Evolutionary conservation across 176 grass and related monocot species (phyloP).

Genomic region (Cenchrus fungigraminus): DNA sequence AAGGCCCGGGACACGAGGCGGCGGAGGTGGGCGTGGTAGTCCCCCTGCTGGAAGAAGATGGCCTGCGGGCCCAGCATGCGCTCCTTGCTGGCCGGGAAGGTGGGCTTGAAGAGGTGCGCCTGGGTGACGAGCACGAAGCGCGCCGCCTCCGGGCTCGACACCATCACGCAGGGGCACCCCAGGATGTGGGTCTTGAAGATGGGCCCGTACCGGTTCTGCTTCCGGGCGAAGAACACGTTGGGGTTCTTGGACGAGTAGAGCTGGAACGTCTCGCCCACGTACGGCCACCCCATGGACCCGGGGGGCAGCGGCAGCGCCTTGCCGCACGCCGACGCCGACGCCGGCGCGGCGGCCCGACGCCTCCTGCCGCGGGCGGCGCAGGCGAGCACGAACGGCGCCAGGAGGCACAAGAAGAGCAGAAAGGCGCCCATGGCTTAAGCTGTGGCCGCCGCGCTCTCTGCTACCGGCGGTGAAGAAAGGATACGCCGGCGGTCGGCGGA

Average conservation of each 20-base stretch:
- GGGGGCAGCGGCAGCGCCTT: conserved; percentile 69
- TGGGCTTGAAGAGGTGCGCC: conserved; percentile 98
- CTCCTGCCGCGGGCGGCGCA: conserved; percentile 23
- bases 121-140: conserved; percentile 88
- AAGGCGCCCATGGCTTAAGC: conserved; percentile 42
- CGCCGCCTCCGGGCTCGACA: conserved; percentile 96
- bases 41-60: conserved; percentile 98
- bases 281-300: conserved; percentile 93
- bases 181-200: conserved; percentile 98
- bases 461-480: not conserved
- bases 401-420: conserved; percentile 47
- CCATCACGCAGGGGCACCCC: conserved; percentile 94
- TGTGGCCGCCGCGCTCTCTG: not conserved
- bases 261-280: conserved; percentile 92
- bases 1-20: conserved; percentile 87
- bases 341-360: not conserved
- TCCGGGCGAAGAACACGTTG: conserved; percentile 79
- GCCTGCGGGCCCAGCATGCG: conserved; percentile 88
- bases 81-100: conserved; percentile 98
- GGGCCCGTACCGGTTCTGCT: conserved; percentile 74
- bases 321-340: not conserved
- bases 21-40: conserved; percentile 86
- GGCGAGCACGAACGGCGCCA: conserved; percentile 36
- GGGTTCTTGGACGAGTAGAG: conserved; percentile 87
- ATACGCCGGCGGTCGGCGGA: not conserved